phyloP scores from a whole-genome alignment of 768 basidiomycete species.

The Termitomyces eurrhizus region DNA sequence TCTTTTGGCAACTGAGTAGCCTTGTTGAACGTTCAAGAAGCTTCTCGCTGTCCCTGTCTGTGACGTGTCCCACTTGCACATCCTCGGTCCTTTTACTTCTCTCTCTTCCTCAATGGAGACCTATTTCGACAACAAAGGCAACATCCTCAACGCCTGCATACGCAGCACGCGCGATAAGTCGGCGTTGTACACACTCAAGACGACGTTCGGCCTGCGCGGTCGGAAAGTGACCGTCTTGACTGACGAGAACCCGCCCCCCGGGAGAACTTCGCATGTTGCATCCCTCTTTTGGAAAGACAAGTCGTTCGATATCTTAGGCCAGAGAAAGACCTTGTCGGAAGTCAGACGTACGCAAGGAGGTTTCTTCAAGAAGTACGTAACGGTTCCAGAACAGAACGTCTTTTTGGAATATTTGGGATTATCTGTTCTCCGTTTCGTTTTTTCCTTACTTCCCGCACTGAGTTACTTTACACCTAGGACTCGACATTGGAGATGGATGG shows the following conservation, averaged over 20 bases:
- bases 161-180: slow-evolving; percentile 41
- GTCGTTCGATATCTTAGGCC: slow-evolving; percentile 40
- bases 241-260: slow-evolving; percentile 42
- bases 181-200: slow-evolving; percentile 39
- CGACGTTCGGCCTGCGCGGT: slow-evolving; percentile 39
- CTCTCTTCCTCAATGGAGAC: slow-evolving; percentile 37
- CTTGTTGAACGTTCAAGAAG: slow-evolving; percentile 3
- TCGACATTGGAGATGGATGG: slow-evolving; percentile 41
- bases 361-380: slow-evolving; percentile 32
- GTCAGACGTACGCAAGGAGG: slow-evolving; percentile 35
- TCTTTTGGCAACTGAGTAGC: background rate
- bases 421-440: background rate
- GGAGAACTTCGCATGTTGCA: slow-evolving; percentile 34
- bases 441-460: background rate
- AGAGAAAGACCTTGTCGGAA: slow-evolving; percentile 35
- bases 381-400: background rate
- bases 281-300: slow-evolving; percentile 50
- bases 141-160: slow-evolving; percentile 43
- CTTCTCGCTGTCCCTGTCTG: background rate
- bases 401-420: background rate
- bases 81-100: background rate
- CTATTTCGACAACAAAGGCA: slow-evolving; percentile 47
- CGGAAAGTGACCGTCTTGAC: slow-evolving; percentile 41
- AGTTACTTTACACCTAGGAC: slow-evolving; percentile 20
- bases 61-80: slow-evolving; percentile 1